These are phyloP conservation scores for Cystofilobasidium ferigula DNA, from an alignment of 768 basidiomycete genomes.

Conservation along the genomic window DNA sequence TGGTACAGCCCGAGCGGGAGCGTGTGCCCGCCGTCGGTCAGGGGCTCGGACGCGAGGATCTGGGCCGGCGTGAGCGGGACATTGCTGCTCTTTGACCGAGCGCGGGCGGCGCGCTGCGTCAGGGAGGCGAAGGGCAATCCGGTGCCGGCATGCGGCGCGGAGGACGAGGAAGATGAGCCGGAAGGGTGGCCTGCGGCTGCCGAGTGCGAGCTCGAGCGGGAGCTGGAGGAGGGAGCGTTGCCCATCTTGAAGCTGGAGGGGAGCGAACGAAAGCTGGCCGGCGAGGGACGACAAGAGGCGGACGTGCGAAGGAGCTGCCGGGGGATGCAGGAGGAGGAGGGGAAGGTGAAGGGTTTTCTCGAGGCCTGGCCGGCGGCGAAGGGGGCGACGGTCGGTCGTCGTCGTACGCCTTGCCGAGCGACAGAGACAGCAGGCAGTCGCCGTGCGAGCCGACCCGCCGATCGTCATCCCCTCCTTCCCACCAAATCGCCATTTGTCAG, in stretches of 20 bases:
- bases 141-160: background rate
- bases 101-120: background rate
- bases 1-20: slow-evolving; percentile 76
- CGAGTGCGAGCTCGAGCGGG: background rate
- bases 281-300: too few species aligned
- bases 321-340: too few species aligned
- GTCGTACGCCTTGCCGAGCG: too few species aligned
- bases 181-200: background rate
- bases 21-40: slow-evolving; percentile 71
- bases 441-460: too few species aligned
- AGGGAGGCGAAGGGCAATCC: background rate
- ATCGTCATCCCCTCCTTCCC: too few species aligned
- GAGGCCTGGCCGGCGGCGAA: too few species aligned
- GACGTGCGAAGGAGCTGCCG: too few species aligned
- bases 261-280: background rate
- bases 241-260: slow-evolving; percentile 50
- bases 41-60: slow-evolving; percentile 53
- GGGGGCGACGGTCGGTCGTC: too few species aligned
- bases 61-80: slow-evolving; percentile 27
- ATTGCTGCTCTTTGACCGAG: slow-evolving; percentile 23
- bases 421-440: too few species aligned
- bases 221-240: slow-evolving; percentile 60
- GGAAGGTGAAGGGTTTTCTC: too few species aligned
- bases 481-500: too few species aligned
- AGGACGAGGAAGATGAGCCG: background rate